Percentiles rank a stretch among this genome's conserved stretches.
Evolutionary conservation across 1,284 basidiomycete genomes (phyloP).

Genomic region (Boletus sp.): DNA sequence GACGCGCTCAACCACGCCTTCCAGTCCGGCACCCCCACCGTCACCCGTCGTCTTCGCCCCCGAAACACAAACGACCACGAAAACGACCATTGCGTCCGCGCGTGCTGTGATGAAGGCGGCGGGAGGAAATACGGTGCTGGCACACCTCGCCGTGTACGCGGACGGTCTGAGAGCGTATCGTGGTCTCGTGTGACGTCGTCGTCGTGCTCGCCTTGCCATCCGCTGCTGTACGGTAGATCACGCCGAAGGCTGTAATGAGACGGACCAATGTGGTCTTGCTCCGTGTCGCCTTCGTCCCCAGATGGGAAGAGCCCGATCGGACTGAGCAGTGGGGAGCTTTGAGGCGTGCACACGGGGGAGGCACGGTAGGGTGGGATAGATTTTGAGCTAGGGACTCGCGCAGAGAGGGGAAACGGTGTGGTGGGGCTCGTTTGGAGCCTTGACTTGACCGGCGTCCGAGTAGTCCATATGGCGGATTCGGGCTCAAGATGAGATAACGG

Average conservation of each 20-base stretch:
- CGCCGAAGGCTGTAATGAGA: slow-evolving; percentile 41
- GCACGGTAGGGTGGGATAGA: slow-evolving; percentile 26
- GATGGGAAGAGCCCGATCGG: slow-evolving; percentile 32
- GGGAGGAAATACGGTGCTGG: slow-evolving; percentile 25
- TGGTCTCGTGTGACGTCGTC: slow-evolving; percentile 5
- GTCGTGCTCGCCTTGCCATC: slow-evolving; percentile 24
- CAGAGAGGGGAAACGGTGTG: slow-evolving; percentile 19
- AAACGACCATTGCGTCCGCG: slow-evolving; percentile 15
- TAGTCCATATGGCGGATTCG: slow-evolving; percentile 35
- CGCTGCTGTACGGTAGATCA: slow-evolving; percentile 38
- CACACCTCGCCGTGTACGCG: not conserved
- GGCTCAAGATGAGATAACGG: slow-evolving; percentile 19
- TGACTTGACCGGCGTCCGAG: slow-evolving; percentile 22
- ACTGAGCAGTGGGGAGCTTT: slow-evolving; percentile 29
- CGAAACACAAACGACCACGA: slow-evolving; percentile 40
- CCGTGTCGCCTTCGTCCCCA: slow-evolving; percentile 29
- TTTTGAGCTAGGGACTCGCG: slow-evolving; percentile 22
- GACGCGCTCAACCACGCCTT: not conserved
- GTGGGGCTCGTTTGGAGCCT: slow-evolving; percentile 23
- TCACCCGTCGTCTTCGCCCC: slow-evolving; percentile 41
- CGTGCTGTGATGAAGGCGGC: slow-evolving; percentile 21
- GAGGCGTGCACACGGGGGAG: slow-evolving; percentile 25
- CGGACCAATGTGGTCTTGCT: slow-evolving; percentile 21
- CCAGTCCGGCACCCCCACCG: slow-evolving; percentile 35
- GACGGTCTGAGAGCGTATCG: not conserved